Percentiles rank a stretch among this genome's conserved stretches.
Evolutionary conservation across 768 basidiomycete genomes (phyloP).

Genomic region (Scleroderma citrinum): DNA sequence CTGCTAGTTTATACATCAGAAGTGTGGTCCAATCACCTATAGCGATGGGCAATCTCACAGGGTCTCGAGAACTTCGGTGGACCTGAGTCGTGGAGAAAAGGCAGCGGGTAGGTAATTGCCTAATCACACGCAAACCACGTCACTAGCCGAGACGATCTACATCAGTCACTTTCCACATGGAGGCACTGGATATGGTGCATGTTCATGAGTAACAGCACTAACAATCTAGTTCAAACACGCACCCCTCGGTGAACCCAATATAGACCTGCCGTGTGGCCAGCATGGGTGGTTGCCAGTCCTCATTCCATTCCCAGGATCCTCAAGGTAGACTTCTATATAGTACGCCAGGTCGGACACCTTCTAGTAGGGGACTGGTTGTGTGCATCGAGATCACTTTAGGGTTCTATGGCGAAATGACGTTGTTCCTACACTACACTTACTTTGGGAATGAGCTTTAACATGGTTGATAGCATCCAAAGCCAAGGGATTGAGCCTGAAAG

Average conservation of each 20-base stretch:
- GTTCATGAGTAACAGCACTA: slow-evolving; percentile 5
- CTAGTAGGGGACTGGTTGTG: slow-evolving; percentile 3
- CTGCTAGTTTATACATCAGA: slow-evolving; percentile 17
- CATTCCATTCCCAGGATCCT: slow-evolving; percentile 26
- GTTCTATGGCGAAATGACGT: slow-evolving; percentile 1
- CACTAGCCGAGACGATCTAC: slow-evolving; percentile 20
- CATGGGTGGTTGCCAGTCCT: slow-evolving; percentile 15
- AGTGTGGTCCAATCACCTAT: slow-evolving; percentile 20
- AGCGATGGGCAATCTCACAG: slow-evolving; percentile 16
- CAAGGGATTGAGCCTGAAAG: too few relatives aligned
- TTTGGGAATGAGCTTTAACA: slow-evolving; percentile 7
- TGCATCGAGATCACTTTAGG: slow-evolving; percentile 8
- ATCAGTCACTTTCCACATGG: slow-evolving; percentile 8
- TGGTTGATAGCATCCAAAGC: too few relatives aligned
- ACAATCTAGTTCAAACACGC: slow-evolving; percentile 12
- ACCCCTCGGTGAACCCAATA: slow-evolving; percentile 20
- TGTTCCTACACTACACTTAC: not conserved
- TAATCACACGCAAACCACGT: slow-evolving; percentile 17
- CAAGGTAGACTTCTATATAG: slow-evolving; percentile 18
- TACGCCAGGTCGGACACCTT: slow-evolving; percentile 13
- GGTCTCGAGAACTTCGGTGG: slow-evolving; percentile 18
- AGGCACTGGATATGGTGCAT: slow-evolving; percentile 12
- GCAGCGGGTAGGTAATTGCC: slow-evolving; percentile 12
- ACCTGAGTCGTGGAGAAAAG: slow-evolving; percentile 10
- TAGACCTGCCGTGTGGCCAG: slow-evolving; percentile 20